These are phyloP conservation scores for Fusarium nanum DNA, from an alignment of 2,329 filamentous ascomycete species.

Conservation along the genomic window DNA sequence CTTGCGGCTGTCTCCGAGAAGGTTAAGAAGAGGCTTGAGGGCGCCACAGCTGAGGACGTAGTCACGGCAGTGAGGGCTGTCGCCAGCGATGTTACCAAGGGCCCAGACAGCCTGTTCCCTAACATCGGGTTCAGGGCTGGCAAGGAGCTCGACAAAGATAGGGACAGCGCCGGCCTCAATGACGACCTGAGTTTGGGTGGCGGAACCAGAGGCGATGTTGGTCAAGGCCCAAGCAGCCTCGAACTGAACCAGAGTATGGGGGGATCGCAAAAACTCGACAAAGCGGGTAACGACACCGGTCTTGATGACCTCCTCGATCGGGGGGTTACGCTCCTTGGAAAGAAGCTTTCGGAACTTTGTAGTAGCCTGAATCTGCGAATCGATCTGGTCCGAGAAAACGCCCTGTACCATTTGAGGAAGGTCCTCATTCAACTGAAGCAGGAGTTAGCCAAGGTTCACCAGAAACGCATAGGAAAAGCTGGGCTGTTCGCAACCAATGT, in stretches of 20 bases:
- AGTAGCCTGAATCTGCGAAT: conserved; percentile 95
- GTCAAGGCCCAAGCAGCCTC: conserved; percentile 99
- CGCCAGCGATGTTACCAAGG: conserved; percentile 97
- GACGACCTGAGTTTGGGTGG: conserved; percentile 97
- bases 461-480: conserved; percentile 2
- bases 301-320: conserved; percentile 99
- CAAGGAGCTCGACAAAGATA: conserved; percentile 96
- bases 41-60: conserved; percentile 94
- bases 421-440: conserved; percentile 87
- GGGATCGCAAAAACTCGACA: conserved; percentile 97
- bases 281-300: conserved; percentile 97
- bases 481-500: conserved; percentile 2
- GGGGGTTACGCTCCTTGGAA: conserved; percentile 98
- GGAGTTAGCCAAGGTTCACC: conserved; percentile 33
- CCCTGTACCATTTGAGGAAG: conserved; percentile 98
- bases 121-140: conserved; percentile 96
- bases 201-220: conserved; percentile 98
- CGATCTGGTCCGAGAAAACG: conserved; percentile 98
- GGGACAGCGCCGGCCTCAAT: conserved; percentile 98
- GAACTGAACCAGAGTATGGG: conserved; percentile 97
- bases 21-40: conserved; percentile 86
- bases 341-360: conserved; percentile 98
- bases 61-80: conserved; percentile 96
- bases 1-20: conserved; percentile 97
- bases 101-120: conserved; percentile 99